Evolutionary conservation across 164 flowering plant species (phyloP), one percentile per base, ranked within the genome.

Genomic region (Chloranthus sessilifolius): DNA sequence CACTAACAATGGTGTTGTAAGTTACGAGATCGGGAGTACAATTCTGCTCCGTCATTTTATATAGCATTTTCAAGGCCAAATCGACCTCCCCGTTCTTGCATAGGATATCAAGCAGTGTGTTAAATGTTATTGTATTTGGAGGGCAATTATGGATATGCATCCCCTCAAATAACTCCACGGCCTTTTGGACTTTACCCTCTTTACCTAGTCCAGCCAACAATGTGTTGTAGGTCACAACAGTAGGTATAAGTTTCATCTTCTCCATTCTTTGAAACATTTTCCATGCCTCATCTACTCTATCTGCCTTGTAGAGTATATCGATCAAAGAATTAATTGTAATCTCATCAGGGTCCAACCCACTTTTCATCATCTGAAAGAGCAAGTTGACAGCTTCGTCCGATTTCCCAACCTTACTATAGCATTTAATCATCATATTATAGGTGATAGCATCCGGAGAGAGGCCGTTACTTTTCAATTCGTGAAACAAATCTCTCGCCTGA

Each of bases 381-480:
- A 92, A 72, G 50, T 72, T 59, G 15, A 85, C 56, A 30, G 94
- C 94, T 63, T 79, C 85, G 62, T 92, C 98, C 24, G 84, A 68
- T 60, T 71, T 68, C 49, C 94, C 91, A 1, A 68, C 76, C 48
- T 81, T 80, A 47, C 78, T 74, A 44, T 80, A 83, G 64, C 95
- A 92, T 61, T 79, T 88, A 77, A 92, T 86, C 98, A 92, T 88
- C 83, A 82, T 82, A 69, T 76, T 83, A 64, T 88, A 92, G 29
- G 96, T 88, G 50, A 92, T 86, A 24, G 88, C 71, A 79, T 92
- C 94, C 24, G 96, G 94, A 30, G 68, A 58, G 55, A 80, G 74
- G 27, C 88, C 94, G 59, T 65, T 72, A 35, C 38, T 61, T 58
- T 70, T 78, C 15, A 92, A 72, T 5, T 75, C 79, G 43, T 61